A percentile compares a stretch with the other conserved stretches of the same genome.
phyloP scores from a whole-genome alignment of 176 grass and related monocot genomes.

The Luzula sylvatica region DNA sequence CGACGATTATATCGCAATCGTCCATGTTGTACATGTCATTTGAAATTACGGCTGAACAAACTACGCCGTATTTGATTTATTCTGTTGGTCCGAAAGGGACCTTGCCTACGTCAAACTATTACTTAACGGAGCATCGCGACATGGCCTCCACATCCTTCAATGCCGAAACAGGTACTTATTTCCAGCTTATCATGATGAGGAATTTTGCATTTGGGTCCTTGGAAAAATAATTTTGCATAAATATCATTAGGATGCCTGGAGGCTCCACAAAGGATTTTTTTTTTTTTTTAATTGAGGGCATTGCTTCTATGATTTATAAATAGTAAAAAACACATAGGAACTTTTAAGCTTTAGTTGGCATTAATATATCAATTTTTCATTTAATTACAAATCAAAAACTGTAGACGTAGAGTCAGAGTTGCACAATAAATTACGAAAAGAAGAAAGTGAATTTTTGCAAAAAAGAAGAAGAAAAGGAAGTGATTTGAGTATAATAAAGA shows the following conservation, averaged over 20 bases:
- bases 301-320: no score
- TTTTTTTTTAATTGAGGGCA: no score
- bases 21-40: conserved; percentile 69
- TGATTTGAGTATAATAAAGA: no score
- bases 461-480: no score
- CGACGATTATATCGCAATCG: conserved; percentile 20
- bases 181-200: neutral
- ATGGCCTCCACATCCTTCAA: conserved; percentile 31
- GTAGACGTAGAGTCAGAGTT: no score
- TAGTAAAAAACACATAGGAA: no score
- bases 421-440: no score
- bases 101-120: conserved; percentile 27
- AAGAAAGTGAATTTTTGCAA: no score
- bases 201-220: neutral
- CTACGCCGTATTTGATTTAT: conserved; percentile 55
- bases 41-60: conserved; percentile 42
- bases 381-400: no score
- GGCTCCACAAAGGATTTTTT: no score
- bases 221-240: neutral
- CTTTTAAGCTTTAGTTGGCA: neutral
- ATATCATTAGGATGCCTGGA: neutral
- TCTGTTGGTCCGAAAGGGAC: conserved; percentile 33
- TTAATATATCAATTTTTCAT: no score
- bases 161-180: conserved; percentile 33
- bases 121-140: conserved; percentile 28